Evolutionary conservation across 495 filamentous ascomycete genomes (phyloP).

Genomic region (Tuber microsphaerosporum): DNA sequence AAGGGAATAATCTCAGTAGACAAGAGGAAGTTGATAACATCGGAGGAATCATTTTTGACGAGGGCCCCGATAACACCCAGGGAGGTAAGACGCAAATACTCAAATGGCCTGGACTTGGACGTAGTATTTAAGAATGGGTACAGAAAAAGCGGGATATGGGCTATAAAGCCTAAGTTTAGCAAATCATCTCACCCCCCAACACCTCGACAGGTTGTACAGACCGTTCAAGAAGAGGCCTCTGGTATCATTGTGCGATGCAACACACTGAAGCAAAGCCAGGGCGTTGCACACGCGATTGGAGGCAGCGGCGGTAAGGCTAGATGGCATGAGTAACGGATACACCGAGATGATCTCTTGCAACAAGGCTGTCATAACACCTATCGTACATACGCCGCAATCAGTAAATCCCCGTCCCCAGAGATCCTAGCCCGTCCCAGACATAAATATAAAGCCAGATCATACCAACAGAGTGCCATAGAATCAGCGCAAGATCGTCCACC

Average conservation of each 20-base stretch:
- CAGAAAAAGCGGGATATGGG: conserved; percentile 96
- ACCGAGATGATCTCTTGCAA: conserved; percentile 99
- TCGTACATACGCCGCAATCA: conserved; percentile 13
- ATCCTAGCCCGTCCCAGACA: background rate
- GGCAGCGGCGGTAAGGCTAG: conserved; percentile 89
- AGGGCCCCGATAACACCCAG: conserved; percentile 96
- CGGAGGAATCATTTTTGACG: conserved; percentile 97
- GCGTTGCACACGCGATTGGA: conserved; percentile 98
- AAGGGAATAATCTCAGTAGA: conserved; percentile 98
- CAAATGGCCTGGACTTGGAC: conserved; percentile 94
- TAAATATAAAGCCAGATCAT: conserved; percentile 41
- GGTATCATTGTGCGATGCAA: conserved; percentile 95
- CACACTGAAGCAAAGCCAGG: conserved; percentile 90
- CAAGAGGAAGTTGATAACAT: conserved; percentile 97
- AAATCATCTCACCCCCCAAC: background rate
- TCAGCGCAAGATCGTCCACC: conserved; percentile 90
- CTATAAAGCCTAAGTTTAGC: conserved; percentile 45
- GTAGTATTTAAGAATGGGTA: conserved; percentile 99
- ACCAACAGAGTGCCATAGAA: conserved; percentile 99
- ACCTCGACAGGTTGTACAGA: conserved; percentile 45
- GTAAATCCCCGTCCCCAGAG: conserved; percentile 8
- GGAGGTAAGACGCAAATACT: conserved; percentile 94
- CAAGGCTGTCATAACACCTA: conserved; percentile 96
- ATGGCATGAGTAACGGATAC: conserved; percentile 91
- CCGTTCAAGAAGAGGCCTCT: conserved; percentile 85